Evolutionary conservation across 129 eudicot genomes (phyloP).

Genomic region (Arctium minus): DNA sequence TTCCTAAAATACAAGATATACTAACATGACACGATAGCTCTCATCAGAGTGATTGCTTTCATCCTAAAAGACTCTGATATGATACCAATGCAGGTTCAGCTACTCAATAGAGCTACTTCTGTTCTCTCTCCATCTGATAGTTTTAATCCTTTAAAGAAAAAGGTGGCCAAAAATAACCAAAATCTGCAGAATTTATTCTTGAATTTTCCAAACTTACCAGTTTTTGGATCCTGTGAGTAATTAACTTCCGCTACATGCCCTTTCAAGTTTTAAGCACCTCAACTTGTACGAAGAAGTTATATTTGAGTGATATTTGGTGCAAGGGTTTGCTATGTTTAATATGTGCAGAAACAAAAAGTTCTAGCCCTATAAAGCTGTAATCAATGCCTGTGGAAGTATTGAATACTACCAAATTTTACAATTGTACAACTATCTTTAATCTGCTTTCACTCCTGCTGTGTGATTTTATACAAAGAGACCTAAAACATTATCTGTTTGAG

Average conservation of each 20-base stretch:
- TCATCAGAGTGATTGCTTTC: no score
- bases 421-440: not conserved
- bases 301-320: not conserved
- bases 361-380: not conserved
- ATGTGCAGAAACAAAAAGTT: not conserved
- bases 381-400: not conserved
- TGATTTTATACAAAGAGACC: not conserved
- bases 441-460: not conserved
- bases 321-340: not conserved
- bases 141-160: not conserved
- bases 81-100: no score
- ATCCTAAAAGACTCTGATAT: no score
- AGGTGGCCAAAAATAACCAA: not conserved
- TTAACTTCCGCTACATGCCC: not conserved
- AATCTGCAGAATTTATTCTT: not conserved
- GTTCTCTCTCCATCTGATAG: not conserved
- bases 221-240: not conserved
- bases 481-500: not conserved
- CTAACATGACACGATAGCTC: not conserved
- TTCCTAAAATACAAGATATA: not conserved
- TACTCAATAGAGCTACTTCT: not conserved
- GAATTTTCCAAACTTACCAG: not conserved
- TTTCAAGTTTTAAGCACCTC: not conserved
- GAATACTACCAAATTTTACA: not conserved
- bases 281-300: not conserved